Evolutionary conservation across 768 basidiomycete genomes (phyloP).

Genomic region (Trametes punicea): DNA sequence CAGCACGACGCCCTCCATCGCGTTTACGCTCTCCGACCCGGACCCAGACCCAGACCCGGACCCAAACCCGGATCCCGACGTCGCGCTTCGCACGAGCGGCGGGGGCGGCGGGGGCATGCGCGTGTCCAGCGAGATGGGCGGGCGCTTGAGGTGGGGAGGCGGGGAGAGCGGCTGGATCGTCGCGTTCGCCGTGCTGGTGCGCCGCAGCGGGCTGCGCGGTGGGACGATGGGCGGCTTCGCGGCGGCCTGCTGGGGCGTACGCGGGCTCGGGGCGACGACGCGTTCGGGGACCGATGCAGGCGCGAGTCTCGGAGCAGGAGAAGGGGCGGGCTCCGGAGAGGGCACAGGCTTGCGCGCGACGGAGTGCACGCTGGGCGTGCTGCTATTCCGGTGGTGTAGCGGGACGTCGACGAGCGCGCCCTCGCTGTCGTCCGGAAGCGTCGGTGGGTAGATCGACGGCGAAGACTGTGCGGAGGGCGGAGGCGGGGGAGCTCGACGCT

Average conservation of each 20-base stretch:
- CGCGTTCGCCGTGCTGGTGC: constrained; percentile 5
- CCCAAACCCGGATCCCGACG: not conserved
- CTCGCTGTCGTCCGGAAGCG: not conserved
- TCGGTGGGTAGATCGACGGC: constrained; percentile 19
- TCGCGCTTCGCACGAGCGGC: not conserved
- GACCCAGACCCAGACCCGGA: too few relatives aligned
- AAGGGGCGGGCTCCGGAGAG: not conserved
- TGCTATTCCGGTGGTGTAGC: constrained; percentile 1
- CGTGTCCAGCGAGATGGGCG: not conserved
- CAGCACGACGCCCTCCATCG: constrained; percentile 1
- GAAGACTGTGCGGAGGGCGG: constrained; percentile 15
- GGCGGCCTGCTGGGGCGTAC: constrained; percentile 7
- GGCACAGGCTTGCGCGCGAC: constrained; percentile 10
- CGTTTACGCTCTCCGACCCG: not conserved
- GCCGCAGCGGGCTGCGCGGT: constrained; percentile 22
- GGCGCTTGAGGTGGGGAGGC: not conserved
- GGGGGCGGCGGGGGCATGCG: not conserved
- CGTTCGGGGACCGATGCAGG: not conserved
- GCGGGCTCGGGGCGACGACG: constrained; percentile 6
- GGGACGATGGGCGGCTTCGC: constrained; percentile 14
- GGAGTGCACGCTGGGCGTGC: constrained; percentile 6
- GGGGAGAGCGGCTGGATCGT: constrained; percentile 8
- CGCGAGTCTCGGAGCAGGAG: not conserved
- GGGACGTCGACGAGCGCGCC: constrained; percentile 11
- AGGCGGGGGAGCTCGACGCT: not conserved